phyloP scores from a whole-genome alignment of 495 filamentous ascomycete genomes.

The Penicillium lagena region DNA sequence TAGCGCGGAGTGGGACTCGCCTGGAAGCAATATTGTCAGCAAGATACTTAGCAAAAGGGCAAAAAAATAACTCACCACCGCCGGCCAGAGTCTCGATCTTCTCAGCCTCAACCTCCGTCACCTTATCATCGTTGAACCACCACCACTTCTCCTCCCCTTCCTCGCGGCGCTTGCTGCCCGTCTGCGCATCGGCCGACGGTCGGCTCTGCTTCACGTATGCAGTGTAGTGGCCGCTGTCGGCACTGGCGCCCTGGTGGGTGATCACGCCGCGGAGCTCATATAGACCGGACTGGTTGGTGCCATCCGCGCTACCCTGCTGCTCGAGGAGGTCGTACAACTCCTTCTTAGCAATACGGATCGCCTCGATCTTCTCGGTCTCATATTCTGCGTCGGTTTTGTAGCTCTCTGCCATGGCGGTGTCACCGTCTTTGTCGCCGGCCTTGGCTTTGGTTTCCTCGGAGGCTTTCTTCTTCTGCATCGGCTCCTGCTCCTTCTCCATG shows the following conservation, averaged over 20 bases:
- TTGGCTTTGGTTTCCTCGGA: conserved; percentile 49
- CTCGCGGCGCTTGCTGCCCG: conserved; percentile 59
- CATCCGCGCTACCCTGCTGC: conserved; percentile 59
- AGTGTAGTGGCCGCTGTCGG: conserved; percentile 97
- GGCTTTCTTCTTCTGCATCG: conserved; percentile 45
- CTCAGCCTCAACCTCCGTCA: conserved; percentile 82
- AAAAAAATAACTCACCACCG: conserved; percentile 55
- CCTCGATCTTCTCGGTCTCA: conserved; percentile 71
- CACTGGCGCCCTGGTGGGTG: conserved; percentile 95
- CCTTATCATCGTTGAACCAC: conserved; percentile 99
- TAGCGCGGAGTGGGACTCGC: conserved; percentile 88
- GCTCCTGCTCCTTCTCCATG: conserved; percentile 18
- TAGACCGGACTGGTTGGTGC: conserved; percentile 83
- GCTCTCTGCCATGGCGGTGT: conserved; percentile 65
- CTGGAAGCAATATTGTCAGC: conserved; percentile 30
- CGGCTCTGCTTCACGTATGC: conserved; percentile 81
- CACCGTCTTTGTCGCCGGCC: conserved; percentile 51
- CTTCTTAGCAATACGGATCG: conserved; percentile 72
- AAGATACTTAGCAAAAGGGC: neutral
- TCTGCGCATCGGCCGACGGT: conserved; percentile 48
- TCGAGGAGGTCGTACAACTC: conserved; percentile 73
- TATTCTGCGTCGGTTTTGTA: conserved; percentile 93
- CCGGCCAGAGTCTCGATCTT: conserved; percentile 88
- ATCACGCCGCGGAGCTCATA: conserved; percentile 93
- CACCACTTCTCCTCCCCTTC: conserved; percentile 89